phyloP scores from a whole-genome alignment of 805 yeast species.

The Yarrowia sp. region DNA sequence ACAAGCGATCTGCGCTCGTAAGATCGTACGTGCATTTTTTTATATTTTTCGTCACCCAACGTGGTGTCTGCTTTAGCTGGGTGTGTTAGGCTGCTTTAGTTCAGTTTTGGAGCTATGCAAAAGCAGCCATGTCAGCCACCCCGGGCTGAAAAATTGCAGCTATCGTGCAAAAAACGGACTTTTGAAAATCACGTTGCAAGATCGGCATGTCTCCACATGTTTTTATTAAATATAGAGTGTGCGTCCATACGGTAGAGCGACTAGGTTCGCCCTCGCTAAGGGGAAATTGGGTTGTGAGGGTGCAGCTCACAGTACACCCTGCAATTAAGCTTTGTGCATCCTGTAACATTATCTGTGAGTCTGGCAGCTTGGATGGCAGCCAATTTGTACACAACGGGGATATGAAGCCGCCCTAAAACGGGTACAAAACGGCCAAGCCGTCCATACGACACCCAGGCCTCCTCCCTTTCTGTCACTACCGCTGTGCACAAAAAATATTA shows the following conservation, averaged over 20 bases:
- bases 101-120: too few relatives aligned
- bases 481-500: background rate
- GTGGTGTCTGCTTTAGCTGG: too few relatives aligned
- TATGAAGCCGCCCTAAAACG: too few relatives aligned
- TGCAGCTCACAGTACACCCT: background rate
- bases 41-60: too few relatives aligned
- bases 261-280: slow-evolving; percentile 7
- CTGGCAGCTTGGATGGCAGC: background rate
- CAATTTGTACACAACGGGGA: too few relatives aligned
- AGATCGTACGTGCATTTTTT: too few relatives aligned
- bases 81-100: too few relatives aligned
- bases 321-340: background rate
- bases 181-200: background rate
- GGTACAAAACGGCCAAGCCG: too few relatives aligned
- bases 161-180: too few relatives aligned
- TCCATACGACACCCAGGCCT: background rate
- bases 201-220: background rate
- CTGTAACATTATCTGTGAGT: background rate
- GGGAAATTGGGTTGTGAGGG: background rate
- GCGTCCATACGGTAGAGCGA: background rate
- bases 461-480: background rate
- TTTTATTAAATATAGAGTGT: background rate
- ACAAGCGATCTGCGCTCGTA: too few relatives aligned
- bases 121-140: too few relatives aligned
- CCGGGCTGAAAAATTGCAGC: too few relatives aligned